Evolutionary conservation across 2,329 filamentous ascomycete species (phyloP).

Genomic region (Teratosphaeria zuluensis): DNA sequence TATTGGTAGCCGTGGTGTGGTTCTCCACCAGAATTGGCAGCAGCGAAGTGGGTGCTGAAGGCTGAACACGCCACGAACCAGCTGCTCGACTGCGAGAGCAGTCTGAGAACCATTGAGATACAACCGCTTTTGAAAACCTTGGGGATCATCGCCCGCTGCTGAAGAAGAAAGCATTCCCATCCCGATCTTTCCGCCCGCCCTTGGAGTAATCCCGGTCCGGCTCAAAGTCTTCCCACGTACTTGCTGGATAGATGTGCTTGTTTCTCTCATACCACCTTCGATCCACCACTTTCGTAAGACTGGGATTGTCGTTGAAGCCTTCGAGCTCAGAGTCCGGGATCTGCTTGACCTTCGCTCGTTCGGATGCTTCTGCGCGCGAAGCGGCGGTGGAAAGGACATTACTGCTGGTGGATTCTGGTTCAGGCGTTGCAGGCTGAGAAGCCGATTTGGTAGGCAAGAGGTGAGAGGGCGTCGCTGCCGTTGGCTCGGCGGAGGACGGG

Average conservation of each 20-base stretch:
- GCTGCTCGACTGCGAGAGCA: not conserved
- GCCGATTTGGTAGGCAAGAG: conserved; percentile 13
- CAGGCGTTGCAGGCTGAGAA: conserved; percentile 1
- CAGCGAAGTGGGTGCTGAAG: not conserved
- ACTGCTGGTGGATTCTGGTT: not conserved
- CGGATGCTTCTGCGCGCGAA: conserved; percentile 11
- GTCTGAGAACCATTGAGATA: too few species aligned
- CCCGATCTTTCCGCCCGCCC: conserved; percentile 69
- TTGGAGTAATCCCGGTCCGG: conserved; percentile 75
- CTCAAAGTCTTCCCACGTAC: conserved; percentile 91
- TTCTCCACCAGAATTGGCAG: not conserved
- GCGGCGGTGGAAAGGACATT: conserved; percentile 15
- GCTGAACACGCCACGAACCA: not conserved
- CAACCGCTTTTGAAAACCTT: not conserved
- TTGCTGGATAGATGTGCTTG: conserved; percentile 96
- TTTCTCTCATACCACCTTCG: conserved; percentile 94
- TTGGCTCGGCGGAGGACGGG: conserved; percentile 53
- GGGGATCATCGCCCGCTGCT: not conserved
- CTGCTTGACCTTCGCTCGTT: conserved; percentile 2
- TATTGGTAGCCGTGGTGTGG: conserved; percentile 12
- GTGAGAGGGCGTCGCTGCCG: conserved; percentile 30
- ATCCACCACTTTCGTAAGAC: conserved; percentile 86
- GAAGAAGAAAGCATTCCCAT: conserved; percentile 83
- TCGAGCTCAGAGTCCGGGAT: conserved; percentile 44
- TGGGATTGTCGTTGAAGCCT: conserved; percentile 67